Conservation (phyloP, 495 filamentous ascomycete species). For the Trichoderma erinaceum region DNA sequence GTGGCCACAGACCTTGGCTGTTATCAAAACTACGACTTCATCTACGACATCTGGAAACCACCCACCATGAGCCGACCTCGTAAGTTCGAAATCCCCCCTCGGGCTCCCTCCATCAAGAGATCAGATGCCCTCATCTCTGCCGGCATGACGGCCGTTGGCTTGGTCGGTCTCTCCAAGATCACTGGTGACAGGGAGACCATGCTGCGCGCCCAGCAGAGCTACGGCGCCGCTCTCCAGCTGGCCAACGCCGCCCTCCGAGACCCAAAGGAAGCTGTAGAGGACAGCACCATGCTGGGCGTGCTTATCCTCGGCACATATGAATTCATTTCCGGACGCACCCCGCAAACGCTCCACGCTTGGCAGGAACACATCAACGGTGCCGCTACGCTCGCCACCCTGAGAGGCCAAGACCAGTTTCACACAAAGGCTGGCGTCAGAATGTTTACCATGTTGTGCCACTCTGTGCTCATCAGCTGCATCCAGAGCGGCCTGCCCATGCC, state of each 20-base stretch:
- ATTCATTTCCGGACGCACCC: slow-evolving; percentile 44
- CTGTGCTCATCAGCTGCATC: slow-evolving; percentile 37
- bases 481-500: slow-evolving; percentile 35
- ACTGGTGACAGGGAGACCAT: slow-evolving; percentile 34
- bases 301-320: slow-evolving; percentile 55
- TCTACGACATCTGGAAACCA: slow-evolving; percentile 36
- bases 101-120: not conserved
- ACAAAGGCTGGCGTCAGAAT: slow-evolving; percentile 49
- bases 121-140: slow-evolving; percentile 19
- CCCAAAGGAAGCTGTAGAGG: slow-evolving; percentile 49
- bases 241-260: slow-evolving; percentile 50
- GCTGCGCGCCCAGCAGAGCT: slow-evolving; percentile 41
- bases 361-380: slow-evolving; percentile 56
- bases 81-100: not conserved
- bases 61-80: slow-evolving; percentile 21
- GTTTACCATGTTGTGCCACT: slow-evolving; percentile 50
- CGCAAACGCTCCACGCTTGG: slow-evolving; percentile 46
- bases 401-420: slow-evolving; percentile 52
- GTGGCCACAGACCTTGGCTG: slow-evolving; percentile 30
- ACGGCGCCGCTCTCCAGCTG: slow-evolving; percentile 40
- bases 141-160: slow-evolving; percentile 45
- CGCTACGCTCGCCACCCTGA: slow-evolving; percentile 48
- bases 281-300: slow-evolving; percentile 56
- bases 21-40: slow-evolving; percentile 38
- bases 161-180: slow-evolving; percentile 42